phyloP scores from a whole-genome alignment of 495 filamentous ascomycete genomes.

The Staphylotrichum longicolle region DNA sequence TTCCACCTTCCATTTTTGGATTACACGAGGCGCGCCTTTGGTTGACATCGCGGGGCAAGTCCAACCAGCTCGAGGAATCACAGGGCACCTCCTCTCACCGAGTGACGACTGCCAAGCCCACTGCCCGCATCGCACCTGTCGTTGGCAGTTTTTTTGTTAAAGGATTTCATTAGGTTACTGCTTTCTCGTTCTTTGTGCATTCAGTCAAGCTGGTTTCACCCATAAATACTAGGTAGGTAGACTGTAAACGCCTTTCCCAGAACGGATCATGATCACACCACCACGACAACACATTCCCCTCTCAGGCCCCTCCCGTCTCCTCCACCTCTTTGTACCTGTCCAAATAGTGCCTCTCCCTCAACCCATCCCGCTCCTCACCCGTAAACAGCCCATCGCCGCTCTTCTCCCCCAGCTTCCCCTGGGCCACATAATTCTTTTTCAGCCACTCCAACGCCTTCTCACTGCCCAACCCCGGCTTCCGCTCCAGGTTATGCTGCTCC shows the following conservation, averaged over 20 bases:
- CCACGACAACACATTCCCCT: background rate
- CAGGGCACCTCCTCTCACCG: too few relatives aligned
- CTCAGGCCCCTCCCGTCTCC: conserved; percentile 30
- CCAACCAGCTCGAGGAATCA: background rate
- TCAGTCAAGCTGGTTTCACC: too few relatives aligned
- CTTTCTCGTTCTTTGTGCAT: background rate
- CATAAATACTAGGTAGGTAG: too few relatives aligned
- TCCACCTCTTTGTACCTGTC: conserved; percentile 27
- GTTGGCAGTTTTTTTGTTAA: too few relatives aligned
- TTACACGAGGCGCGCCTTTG: conserved; percentile 1
- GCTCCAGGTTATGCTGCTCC: conserved; percentile 39
- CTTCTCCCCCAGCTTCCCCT: conserved; percentile 47
- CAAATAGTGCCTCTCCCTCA: conserved; percentile 26
- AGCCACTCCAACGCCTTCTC: conserved; percentile 36
- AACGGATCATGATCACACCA: background rate
- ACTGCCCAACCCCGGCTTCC: conserved; percentile 19
- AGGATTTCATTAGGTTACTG: background rate
- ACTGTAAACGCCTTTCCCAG: too few relatives aligned
- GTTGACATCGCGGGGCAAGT: background rate
- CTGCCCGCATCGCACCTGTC: too few relatives aligned
- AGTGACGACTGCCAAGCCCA: too few relatives aligned
- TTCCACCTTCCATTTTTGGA: background rate
- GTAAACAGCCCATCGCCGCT: conserved; percentile 36
- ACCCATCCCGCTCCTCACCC: conserved; percentile 27
- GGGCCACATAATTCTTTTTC: conserved; percentile 38